Percentiles rank a stretch among this genome's conserved stretches.
These are phyloP conservation scores for Aspergillus fumigatus DNA, from an alignment of 2,329 filamentous ascomycete genomes.

Conservation along the genomic window DNA sequence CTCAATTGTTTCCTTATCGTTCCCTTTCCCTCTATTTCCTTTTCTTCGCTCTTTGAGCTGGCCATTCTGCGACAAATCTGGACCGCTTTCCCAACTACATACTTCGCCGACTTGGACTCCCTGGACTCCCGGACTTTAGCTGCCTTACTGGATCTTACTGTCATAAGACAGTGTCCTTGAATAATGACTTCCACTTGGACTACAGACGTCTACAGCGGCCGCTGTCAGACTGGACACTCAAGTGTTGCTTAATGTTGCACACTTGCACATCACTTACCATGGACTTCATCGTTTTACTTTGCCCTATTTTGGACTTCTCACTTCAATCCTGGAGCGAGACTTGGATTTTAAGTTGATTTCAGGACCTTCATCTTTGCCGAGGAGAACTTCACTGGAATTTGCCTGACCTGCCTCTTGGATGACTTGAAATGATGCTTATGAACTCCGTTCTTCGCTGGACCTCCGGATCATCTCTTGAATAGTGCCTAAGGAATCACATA, in stretches of 20 bases:
- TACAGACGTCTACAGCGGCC: slow-evolving; percentile 24
- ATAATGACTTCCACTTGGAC: slow-evolving; percentile 21
- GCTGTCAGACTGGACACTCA: slow-evolving; percentile 32
- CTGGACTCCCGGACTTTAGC: slow-evolving; percentile 8
- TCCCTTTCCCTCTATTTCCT: slow-evolving; percentile 20
- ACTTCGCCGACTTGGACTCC: neutral
- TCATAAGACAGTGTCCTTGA: slow-evolving; percentile 21
- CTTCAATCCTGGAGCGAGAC: slow-evolving; percentile 26
- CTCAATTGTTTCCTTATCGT: slow-evolving; percentile 30
- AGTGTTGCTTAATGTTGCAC: slow-evolving; percentile 41
- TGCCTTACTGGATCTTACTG: slow-evolving; percentile 13
- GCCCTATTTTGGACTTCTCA: slow-evolving; percentile 15
- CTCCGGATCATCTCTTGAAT: neutral
- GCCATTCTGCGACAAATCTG: slow-evolving; percentile 3
- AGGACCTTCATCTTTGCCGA: neutral
- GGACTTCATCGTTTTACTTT: slow-evolving; percentile 8
- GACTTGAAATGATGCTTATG: neutral
- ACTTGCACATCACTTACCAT: slow-evolving; percentile 17
- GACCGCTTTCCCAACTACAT: slow-evolving; percentile 5
- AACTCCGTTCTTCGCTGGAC: neutral
- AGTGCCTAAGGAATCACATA: neutral
- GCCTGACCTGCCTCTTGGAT: neutral
- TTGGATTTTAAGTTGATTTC: slow-evolving; percentile 17
- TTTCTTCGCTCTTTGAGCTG: slow-evolving; percentile 13
- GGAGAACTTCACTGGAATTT: slow-evolving; percentile 7